Evolutionary conservation across 306 rosid genomes (phyloP).

Genomic region (cucumber (Cucumis sativus)): Cucumber_9930_V3 NC_026656.2:15599001-15599500

Average conservation of each 20-base stretch:
- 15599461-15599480: neutral
- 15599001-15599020: neutral
- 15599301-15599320: neutral
- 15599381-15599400: neutral
- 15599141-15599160: conserved; percentile 87
- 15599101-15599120: conserved; percentile 86
- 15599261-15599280: neutral
- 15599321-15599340: neutral
- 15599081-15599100: conserved; percentile 92
- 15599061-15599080: conserved; percentile 89
- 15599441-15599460: neutral
- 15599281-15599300: conserved; percentile 1
- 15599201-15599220: conserved; percentile 7
- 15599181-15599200: neutral
- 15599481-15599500: neutral
- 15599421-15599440: neutral
- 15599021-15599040: neutral
- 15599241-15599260: neutral
- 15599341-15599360: neutral
- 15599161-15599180: conserved; percentile 11
- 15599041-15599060: neutral
- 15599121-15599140: conserved; percentile 79
- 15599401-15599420: neutral
- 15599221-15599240: neutral
- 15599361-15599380: neutral